Percentiles rank a stretch among this genome's conserved stretches.
phyloP scores from a whole-genome alignment of 805 yeast genomes.

The Wickerhamiella cacticola region DNA sequence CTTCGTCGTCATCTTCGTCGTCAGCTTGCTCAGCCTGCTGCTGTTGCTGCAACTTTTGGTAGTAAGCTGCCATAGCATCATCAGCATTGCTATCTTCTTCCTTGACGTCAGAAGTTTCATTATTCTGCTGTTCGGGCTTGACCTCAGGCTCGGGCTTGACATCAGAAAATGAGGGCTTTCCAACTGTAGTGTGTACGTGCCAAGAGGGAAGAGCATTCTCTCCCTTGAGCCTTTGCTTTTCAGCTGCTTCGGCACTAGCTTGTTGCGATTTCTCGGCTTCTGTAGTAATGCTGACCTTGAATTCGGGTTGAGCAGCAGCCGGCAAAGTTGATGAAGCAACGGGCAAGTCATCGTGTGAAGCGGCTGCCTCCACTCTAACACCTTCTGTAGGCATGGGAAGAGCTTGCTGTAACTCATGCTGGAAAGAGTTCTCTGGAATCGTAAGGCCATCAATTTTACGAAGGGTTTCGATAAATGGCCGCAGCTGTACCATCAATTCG shows the following conservation, averaged over 20 bases:
- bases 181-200: constrained; percentile 89
- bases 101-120: not conserved
- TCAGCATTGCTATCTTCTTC: constrained; percentile 15
- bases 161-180: constrained; percentile 26
- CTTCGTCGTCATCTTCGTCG: constrained; percentile 23
- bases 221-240: constrained; percentile 56
- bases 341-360: constrained; percentile 16
- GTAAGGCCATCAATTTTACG: constrained; percentile 70
- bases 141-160: constrained; percentile 5
- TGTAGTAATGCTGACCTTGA: constrained; percentile 77
- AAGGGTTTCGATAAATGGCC: constrained; percentile 72
- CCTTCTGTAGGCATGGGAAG: constrained; percentile 40
- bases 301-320: constrained; percentile 50
- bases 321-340: constrained; percentile 25
- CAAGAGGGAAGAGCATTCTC: constrained; percentile 95
- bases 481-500: constrained; percentile 74
- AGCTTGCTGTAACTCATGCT: constrained; percentile 65
- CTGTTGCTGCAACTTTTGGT: constrained; percentile 21
- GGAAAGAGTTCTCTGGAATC: constrained; percentile 82
- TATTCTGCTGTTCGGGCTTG: constrained; percentile 6
- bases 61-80: constrained; percentile 24
- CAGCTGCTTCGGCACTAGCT: constrained; percentile 55
- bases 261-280: constrained; percentile 71
- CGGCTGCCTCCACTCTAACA: constrained; percentile 11
- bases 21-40: constrained; percentile 17